Conservation (phyloP, 2,329 filamentous ascomycete genomes). For the Pseudonectria buxi region DNA sequence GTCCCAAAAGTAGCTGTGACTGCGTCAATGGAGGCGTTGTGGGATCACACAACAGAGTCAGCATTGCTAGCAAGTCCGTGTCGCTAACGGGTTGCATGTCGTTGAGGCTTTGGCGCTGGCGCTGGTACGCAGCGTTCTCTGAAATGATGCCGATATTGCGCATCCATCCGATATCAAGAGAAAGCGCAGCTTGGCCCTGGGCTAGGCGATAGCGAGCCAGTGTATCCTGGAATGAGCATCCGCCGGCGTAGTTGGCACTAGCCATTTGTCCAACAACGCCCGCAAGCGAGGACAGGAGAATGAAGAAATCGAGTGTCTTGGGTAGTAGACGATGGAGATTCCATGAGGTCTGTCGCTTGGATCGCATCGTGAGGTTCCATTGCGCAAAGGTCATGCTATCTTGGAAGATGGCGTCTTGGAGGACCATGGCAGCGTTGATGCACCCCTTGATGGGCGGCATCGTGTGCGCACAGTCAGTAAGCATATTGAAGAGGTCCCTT, state of each 20-base stretch:
- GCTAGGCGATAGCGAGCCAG: constrained; percentile 11
- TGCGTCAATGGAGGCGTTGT: not conserved
- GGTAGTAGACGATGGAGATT: constrained; percentile 19
- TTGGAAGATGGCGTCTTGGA: constrained; percentile 22
- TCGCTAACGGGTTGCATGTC: constrained; percentile 4
- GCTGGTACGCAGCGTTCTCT: constrained; percentile 7
- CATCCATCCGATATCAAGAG: constrained; percentile 16
- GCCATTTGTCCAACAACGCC: constrained; percentile 26
- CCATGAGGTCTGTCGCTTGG: constrained; percentile 25
- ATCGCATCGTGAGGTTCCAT: constrained; percentile 17
- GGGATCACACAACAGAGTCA: not conserved
- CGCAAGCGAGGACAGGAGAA: constrained; percentile 28
- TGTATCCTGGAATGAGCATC: constrained; percentile 24
- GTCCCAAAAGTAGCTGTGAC: constrained; percentile 11
- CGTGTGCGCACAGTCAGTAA: constrained; percentile 6
- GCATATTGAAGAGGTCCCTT: constrained; percentile 1
- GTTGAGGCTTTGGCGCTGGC: not conserved
- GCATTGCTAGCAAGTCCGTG: constrained; percentile 3
- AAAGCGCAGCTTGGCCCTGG: not conserved
- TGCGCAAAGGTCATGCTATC: constrained; percentile 19
- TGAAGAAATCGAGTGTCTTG: constrained; percentile 30
- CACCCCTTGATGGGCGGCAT: constrained; percentile 22
- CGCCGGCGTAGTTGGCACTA: constrained; percentile 35
- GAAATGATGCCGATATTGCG: constrained; percentile 19
- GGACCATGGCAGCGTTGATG: constrained; percentile 19